These are phyloP conservation scores for Volvariella volvacea DNA, from an alignment of 1,284 basidiomycete species.

Conservation along the genomic window DNA sequence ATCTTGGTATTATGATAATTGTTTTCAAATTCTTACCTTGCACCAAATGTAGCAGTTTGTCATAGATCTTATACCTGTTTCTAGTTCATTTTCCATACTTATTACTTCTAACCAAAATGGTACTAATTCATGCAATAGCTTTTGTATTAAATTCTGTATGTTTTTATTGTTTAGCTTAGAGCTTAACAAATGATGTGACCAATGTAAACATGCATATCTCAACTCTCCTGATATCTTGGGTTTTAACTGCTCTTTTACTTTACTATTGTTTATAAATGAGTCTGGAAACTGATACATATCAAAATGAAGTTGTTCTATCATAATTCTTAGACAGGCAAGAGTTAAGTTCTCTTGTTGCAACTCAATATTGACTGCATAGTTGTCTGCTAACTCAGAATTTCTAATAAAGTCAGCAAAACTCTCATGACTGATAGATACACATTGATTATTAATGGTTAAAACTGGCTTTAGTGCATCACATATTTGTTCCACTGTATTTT, in stretches of 20 bases:
- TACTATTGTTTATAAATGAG: not conserved
- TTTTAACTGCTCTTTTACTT: not conserved
- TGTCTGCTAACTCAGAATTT: not conserved
- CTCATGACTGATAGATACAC: not conserved
- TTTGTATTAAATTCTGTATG: not conserved
- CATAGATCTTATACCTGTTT: not conserved
- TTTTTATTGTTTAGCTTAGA: not conserved
- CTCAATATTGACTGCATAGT: not conserved
- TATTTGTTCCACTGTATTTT: not conserved
- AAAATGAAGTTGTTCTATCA: not conserved
- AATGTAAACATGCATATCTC: not conserved
- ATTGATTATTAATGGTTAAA: not conserved
- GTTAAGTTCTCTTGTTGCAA: not conserved
- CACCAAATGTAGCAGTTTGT: not conserved
- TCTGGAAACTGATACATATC: not conserved
- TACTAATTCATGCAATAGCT: not conserved
- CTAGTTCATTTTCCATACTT: not conserved
- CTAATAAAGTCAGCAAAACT: not conserved
- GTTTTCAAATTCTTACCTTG: not conserved
- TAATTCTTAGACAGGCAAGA: not conserved
- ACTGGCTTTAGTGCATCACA: not conserved
- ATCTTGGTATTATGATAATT: no score
- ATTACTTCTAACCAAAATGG: not conserved
- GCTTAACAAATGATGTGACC: not conserved
- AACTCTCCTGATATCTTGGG: not conserved